Base-by-base conservation (phyloP, 352 stramenopile genomes). In the Pythium myriotylum region DNA sequence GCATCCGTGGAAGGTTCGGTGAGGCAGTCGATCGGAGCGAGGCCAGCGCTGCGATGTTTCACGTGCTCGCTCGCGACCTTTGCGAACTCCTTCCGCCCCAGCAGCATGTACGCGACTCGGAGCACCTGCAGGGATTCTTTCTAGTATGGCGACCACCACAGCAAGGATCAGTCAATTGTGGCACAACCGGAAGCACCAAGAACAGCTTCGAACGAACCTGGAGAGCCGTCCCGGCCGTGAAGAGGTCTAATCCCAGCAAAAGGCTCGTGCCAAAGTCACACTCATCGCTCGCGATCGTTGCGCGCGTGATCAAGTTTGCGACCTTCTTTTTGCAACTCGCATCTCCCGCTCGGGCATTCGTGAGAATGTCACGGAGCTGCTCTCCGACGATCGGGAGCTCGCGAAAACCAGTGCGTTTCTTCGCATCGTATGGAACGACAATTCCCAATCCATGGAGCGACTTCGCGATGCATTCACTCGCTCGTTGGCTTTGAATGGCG, bases 221-320 rank as follows among this genome's bases (percentile, higher is more conserved):
- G 4, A 86, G 70, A 33, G 55, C 54, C 0, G 62, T 41, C 3
- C 74, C 72, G n/a, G 58, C 60, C 1, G 73, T 83, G 33, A 86
- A 88, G 5, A 90, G 55, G 43, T 90, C 78, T 3, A 90, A 58
- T 20, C 81, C 81, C 14, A 90, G 73, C 58, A 87, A 58, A 27
- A 90, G 55, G 40, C 76, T 67, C 4, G 81, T 88, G 8, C 81
- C 81, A 62, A 90, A 90, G 55, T 90, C 81, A 55, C 76, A 88
- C 41, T 90, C 81, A 48, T 90, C 81, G 59, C 70, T 86, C 17
- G 78, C 81, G 27, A 90, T 90, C 26, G 78, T 88, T 14, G 81
- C 74, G 14, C 81, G 73, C 13, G 77, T 90, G 49, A 88, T 68
- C n/a, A 90, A 37, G 7, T 79, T 79, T 35, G 71, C 80, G 27